Evolutionary conservation across 2,329 filamentous ascomycete species (phyloP), one percentile per base, ranked within the genome.

Genomic region (Drechmeria coniospora): DNA sequence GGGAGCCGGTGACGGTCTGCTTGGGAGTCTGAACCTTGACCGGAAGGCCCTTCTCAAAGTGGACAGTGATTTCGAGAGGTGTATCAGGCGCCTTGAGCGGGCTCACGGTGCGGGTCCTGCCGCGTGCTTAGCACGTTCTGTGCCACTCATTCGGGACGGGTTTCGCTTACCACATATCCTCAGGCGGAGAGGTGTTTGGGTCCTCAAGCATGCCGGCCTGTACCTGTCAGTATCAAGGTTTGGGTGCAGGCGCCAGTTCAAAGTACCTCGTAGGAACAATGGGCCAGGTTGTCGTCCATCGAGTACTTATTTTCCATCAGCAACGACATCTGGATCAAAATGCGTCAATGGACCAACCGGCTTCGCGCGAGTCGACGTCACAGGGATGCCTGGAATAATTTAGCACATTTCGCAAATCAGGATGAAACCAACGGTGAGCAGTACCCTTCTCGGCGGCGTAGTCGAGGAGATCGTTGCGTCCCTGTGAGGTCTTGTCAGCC

Each of bases 141-240:
- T n/a, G n/a, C n/a, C n/a, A n/a, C n/a, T n/a, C n/a, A n/a, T n/a
- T n/a, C n/a, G n/a, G n/a, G n/a, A n/a, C n/a, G n/a, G n/a, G n/a
- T n/a, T n/a, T n/a, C n/a, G n/a, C 77, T n/a, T n/a, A n/a, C n/a
- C 78, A 83, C 67, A 83, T 74, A 43, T 80, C 69, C 40, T 68
- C 59, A 15, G 76, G 75, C 22, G 76, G 67, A 33, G 67, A 65
- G 33, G 59, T 53, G 40, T 60, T 44, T 10, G 59, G 53, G 30
- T 65, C 61, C 51, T 77, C 74, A 26, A 79, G 61, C 37, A 73
- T 76, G 20, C 31, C 27, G 16, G 32, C 12, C n/a, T n/a, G n/a
- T n/a, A n/a, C n/a, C n/a, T n/a, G n/a, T n/a, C n/a, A n/a, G n/a
- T n/a, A n/a, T n/a, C n/a, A n/a, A n/a, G n/a, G n/a, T n/a, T n/a